Evolutionary conservation across 2,329 filamentous ascomycete species (phyloP).

Genomic region (Pleoardoris graminearum): DNA sequence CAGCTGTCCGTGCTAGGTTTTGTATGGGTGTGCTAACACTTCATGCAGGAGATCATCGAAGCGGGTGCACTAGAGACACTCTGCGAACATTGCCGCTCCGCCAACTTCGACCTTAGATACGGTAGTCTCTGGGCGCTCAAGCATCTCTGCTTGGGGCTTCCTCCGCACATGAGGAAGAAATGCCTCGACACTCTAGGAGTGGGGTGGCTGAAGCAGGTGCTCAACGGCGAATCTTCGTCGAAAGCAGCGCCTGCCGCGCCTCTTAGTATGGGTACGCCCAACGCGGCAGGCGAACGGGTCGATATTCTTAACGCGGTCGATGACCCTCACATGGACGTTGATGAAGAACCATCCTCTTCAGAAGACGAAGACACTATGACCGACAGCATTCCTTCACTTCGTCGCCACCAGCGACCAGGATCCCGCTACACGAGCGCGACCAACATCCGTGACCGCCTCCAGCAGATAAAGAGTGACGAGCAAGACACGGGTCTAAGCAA

Average conservation of each 20-base stretch:
- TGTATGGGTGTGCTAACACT: conserved; percentile 1
- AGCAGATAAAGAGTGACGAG: conserved; percentile 64
- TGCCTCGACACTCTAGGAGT: conserved; percentile 77
- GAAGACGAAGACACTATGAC: conserved; percentile 54
- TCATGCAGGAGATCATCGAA: conserved; percentile 68
- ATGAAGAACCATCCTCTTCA: conserved; percentile 39
- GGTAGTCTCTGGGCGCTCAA: conserved; percentile 94
- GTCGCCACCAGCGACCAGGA: conserved; percentile 41
- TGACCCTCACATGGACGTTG: conserved; percentile 48
- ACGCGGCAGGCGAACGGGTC: conserved; percentile 63
- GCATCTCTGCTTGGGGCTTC: conserved; percentile 76
- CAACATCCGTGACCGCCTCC: conserved; percentile 46
- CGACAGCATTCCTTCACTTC: conserved; percentile 48
- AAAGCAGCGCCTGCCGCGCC: conserved; percentile 42
- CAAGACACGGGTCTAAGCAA: conserved; percentile 68
- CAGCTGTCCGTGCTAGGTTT: conserved; percentile 14
- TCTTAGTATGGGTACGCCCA: conserved; percentile 59
- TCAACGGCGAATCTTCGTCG: conserved; percentile 61
- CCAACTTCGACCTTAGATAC: conserved; percentile 75
- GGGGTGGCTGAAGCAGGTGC: conserved; percentile 78
- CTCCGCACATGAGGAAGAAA: conserved; percentile 72
- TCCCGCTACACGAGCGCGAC: conserved; percentile 42
- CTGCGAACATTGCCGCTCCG: conserved; percentile 81
- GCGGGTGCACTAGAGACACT: conserved; percentile 75
- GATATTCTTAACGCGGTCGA: conserved; percentile 60